phyloP scores from a whole-genome alignment of 108 stramenopile species.

The Bacterosira constricta region DNA sequence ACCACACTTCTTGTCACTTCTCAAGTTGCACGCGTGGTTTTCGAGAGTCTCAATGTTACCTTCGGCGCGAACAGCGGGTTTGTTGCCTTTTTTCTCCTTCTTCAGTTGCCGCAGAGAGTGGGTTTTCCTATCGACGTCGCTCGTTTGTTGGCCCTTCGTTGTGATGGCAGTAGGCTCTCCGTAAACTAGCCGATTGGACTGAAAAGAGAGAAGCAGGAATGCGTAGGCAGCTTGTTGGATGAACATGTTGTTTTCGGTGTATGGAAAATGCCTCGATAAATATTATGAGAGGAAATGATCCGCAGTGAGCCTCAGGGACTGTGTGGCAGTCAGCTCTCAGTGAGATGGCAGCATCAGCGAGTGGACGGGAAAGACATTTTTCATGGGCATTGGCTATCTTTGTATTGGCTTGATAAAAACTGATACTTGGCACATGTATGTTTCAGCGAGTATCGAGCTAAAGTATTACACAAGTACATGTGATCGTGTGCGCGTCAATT shows the following conservation, averaged over 20 bases:
- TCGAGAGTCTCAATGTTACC: background rate
- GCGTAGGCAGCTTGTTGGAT: background rate
- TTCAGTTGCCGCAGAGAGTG: background rate
- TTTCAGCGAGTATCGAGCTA: too few species aligned
- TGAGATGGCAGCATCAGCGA: too few species aligned
- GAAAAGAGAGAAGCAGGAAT: background rate
- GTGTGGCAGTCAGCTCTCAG: too few species aligned
- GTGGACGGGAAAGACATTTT: too few species aligned
- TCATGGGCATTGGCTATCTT: too few species aligned
- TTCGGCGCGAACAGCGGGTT: background rate
- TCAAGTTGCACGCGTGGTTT: background rate
- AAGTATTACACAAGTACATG: too few species aligned
- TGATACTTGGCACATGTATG: too few species aligned
- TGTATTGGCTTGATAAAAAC: too few species aligned
- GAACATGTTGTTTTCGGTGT: background rate
- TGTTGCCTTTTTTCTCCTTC: background rate
- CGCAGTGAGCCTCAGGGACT: too few species aligned
- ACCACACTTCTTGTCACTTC: background rate
- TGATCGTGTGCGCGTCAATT: too few species aligned
- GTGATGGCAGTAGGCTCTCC: background rate
- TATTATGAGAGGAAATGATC: too few species aligned
- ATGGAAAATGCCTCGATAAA: too few species aligned
- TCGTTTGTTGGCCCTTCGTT: background rate
- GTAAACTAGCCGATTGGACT: background rate
- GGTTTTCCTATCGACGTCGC: background rate